A percentile compares a stretch with the other conserved stretches of the same genome.
Evolutionary conservation across 2,329 filamentous ascomycete species (phyloP).

Genomic region (Cyanodermella asteris): DNA sequence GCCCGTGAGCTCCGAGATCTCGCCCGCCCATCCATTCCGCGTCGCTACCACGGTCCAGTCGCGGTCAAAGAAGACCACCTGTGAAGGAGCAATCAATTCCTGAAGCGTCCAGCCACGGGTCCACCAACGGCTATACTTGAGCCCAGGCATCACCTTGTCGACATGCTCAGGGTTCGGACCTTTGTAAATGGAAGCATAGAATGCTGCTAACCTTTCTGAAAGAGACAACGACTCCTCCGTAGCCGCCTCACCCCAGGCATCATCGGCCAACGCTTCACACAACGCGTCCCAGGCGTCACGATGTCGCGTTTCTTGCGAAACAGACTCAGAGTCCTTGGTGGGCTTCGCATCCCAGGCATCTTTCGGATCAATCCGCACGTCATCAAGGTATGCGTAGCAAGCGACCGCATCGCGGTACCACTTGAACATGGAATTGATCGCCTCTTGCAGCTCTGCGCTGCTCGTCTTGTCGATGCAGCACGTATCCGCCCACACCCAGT

Average conservation of each 20-base stretch:
- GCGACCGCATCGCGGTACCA: constrained; percentile 8
- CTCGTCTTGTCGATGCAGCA: constrained; percentile 11
- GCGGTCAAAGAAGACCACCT: constrained; percentile 10
- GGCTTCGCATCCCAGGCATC: too few species aligned
- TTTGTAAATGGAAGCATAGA: too few species aligned
- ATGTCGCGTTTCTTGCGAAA: too few species aligned
- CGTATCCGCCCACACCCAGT: constrained; percentile 8
- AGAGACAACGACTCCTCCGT: too few species aligned
- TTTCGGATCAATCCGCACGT: too few species aligned
- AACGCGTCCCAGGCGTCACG: too few species aligned
- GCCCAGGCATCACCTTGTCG: too few species aligned
- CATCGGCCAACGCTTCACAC: too few species aligned
- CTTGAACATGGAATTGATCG: constrained; percentile 8
- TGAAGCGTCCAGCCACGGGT: constrained; percentile 10
- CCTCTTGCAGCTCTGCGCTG: constrained; percentile 9
- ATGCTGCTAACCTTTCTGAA: too few species aligned
- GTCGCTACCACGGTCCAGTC: constrained; percentile 8
- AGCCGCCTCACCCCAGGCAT: too few species aligned
- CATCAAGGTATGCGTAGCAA: constrained; percentile 9
- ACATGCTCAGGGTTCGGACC: too few species aligned
- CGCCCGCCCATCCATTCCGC: not conserved
- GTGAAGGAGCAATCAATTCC: constrained; percentile 10
- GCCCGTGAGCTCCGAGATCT: not conserved
- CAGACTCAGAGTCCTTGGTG: too few species aligned
- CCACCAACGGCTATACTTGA: constrained; percentile 3